Evolutionary conservation across 2,329 filamentous ascomycete species (phyloP).

Genomic region (Exophiala alcalophila): DNA sequence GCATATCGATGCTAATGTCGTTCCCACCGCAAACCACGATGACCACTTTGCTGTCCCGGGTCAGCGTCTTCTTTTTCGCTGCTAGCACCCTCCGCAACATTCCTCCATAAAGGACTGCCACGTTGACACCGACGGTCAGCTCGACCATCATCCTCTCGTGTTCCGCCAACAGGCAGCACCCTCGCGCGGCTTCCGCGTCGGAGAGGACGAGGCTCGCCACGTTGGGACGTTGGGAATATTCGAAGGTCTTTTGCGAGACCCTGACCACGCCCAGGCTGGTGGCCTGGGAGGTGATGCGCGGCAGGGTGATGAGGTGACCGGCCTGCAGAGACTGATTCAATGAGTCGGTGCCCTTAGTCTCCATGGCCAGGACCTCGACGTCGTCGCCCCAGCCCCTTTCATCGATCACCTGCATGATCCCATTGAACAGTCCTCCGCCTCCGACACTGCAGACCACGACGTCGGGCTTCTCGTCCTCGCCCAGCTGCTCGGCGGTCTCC

Average conservation of each 20-base stretch:
- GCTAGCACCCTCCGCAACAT: conserved; percentile 1
- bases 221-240: conserved; percentile 53
- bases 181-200: conserved; percentile 76
- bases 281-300: conserved; percentile 70
- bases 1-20: conserved; percentile 60
- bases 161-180: conserved; percentile 71
- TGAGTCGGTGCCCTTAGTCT: conserved; percentile 71
- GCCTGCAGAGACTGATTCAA: conserved; percentile 60
- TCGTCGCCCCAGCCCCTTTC: conserved; percentile 28
- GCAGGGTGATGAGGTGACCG: conserved; percentile 57
- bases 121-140: conserved; percentile 75
- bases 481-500: conserved; percentile 41
- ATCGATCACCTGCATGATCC: conserved; percentile 66
- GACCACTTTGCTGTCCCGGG: conserved; percentile 68
- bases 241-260: conserved; percentile 65
- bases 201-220: conserved; percentile 62
- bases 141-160: conserved; percentile 81
- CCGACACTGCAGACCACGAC: conserved; percentile 74
- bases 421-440: conserved; percentile 75
- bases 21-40: conserved; percentile 80
- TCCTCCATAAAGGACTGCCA: conserved; percentile 37
- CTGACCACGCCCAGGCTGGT: conserved; percentile 69
- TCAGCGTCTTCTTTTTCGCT: conserved; percentile 42
- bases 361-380: conserved; percentile 64
- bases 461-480: conserved; percentile 51